A percentile compares a stretch with the other conserved stretches of the same genome.
Evolutionary conservation across 2,329 filamentous ascomycete genomes (phyloP).

Genomic region (Lachnellula hyalina): DNA sequence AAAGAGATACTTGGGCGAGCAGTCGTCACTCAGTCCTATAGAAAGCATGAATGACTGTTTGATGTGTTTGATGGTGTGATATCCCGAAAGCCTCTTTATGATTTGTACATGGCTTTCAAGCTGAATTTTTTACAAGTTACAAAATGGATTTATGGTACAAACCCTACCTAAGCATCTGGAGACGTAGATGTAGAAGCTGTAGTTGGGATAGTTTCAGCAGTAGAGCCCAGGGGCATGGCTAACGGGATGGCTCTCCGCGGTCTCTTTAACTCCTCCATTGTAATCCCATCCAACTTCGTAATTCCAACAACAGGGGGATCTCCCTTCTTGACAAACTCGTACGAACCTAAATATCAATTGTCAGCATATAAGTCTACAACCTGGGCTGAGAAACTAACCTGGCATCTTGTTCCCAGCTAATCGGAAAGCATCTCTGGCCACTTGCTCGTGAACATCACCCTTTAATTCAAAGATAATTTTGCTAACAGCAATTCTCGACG

Average conservation of each 20-base stretch:
- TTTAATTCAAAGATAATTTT: constrained; percentile 90
- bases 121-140: background rate
- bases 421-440: constrained; percentile 88
- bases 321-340: constrained; percentile 91
- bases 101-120: background rate
- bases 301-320: constrained; percentile 87
- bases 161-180: constrained; percentile 20
- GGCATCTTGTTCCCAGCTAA: constrained; percentile 93
- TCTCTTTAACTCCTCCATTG: constrained; percentile 75
- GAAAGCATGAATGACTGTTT: no score
- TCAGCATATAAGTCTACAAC: constrained; percentile 16
- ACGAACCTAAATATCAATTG: constrained; percentile 53
- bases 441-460: constrained; percentile 88
- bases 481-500: constrained; percentile 80
- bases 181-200: constrained; percentile 24
- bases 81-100: no score
- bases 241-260: constrained; percentile 52
- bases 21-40: no score
- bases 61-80: no score
- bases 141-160: background rate
- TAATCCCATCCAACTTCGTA: constrained; percentile 80
- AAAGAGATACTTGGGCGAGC: no score
- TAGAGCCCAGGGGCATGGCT: constrained; percentile 16
- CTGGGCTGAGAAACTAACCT: constrained; percentile 47
- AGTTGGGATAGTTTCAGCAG: constrained; percentile 12